These are phyloP conservation scores for Talaromyces thailandensis DNA, from an alignment of 495 filamentous ascomycete genomes.

Conservation along the genomic window DNA sequence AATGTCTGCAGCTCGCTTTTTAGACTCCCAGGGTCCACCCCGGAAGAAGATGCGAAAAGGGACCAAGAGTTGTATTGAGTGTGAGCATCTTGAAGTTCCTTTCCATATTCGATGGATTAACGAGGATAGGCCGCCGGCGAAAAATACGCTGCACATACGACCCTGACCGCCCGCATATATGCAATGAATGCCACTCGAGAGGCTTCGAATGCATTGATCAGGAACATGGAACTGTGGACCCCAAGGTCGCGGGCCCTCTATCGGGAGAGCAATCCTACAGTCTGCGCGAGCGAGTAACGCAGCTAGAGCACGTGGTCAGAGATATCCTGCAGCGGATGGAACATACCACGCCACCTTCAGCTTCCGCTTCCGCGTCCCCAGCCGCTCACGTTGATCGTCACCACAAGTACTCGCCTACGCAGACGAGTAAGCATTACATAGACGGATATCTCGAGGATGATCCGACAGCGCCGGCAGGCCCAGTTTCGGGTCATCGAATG, in stretches of 20 bases:
- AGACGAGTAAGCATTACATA: neutral
- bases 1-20: constrained; percentile 4
- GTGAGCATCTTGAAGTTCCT: constrained; percentile 8
- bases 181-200: constrained; percentile 28
- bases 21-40: constrained; percentile 17
- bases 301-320: constrained; percentile 26
- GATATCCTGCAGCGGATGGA: constrained; percentile 19
- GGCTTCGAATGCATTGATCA: constrained; percentile 27
- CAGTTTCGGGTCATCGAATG: neutral
- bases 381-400: neutral
- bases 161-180: constrained; percentile 17
- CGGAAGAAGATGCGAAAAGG: constrained; percentile 26
- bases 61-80: constrained; percentile 13
- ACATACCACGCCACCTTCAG: constrained; percentile 1
- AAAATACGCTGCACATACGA: constrained; percentile 32
- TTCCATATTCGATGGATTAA: no score
- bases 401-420: neutral
- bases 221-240: constrained; percentile 15
- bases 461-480: neutral
- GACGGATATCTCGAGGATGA: neutral
- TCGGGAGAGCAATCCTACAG: constrained; percentile 23
- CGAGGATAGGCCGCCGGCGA: constrained; percentile 24
- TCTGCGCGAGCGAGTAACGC: constrained; percentile 27
- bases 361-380: neutral
- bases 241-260: neutral